Base-by-base conservation (phyloP, 2,329 filamentous ascomycete genomes). In the Venturia oleaginea region DNA sequence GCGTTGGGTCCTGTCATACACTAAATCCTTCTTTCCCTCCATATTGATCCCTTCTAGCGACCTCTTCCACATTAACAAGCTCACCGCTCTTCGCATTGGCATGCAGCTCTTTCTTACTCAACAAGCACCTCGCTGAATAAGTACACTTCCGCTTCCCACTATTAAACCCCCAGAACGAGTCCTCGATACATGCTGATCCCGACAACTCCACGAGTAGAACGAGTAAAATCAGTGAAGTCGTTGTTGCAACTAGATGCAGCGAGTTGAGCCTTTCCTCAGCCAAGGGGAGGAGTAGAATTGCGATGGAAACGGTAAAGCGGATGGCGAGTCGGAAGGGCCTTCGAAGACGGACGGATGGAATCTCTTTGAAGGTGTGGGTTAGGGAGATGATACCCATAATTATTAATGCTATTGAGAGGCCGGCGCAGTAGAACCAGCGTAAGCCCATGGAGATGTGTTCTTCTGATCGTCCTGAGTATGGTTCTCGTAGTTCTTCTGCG, bases 381-480 rank as follows among this genome's bases (percentile, higher is more conserved):
- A 80, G 69, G 1, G 83, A 80, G 60, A 87, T 86, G 62, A 82
- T 67, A 37, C 75, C 73, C 80, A 86, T 86, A 68, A 75, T 79
- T 13, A 80, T 70, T 5, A 87, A 73, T 0, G 83, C 78, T 17
- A 84, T 74, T 30, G 81, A 83, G 2, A 87, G 76, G 0, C 86
- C 85, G n/a, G 77, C 79, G 71, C 84, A 87, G 72, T 87, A 88
- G 72, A 84, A 87, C 78, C 84, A 86, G 17, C 84, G 79, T 22
- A 86, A 76, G 2, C 83, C 84, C 8, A 72, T 66, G 6, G 76
- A 70, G n/a, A 87, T 74, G n/a, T 83, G 75, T 0, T 73, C 72
- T 64, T 82, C 80, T 0, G 82, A 81, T 57, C 78, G 77, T 1
- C 74, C 72, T 24, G 76, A 73, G 69, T 85, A 86, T 17, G 75